Conservation (phyloP, 345 rosid genomes). For the sweet orange (Citrus sinensis) region DVS_A1.0 CM039161.1:19919001-19919500, state of each 20-base stretch:
- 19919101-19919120: background rate
- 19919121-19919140: background rate
- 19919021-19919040: background rate
- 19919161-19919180: background rate
- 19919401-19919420: background rate
- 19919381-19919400: background rate
- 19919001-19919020: background rate
- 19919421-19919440: background rate
- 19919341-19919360: fast-evolving
- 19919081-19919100: background rate
- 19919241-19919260: too few relatives aligned
- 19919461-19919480: too few relatives aligned
- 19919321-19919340: background rate
- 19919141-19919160: background rate
- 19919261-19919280: too few relatives aligned
- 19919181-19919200: background rate
- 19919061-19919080: background rate
- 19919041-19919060: background rate
- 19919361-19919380: background rate
- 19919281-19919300: background rate
- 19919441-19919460: too few relatives aligned
- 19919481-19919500: too few relatives aligned
- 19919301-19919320: background rate
- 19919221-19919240: too few relatives aligned
- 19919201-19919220: too few relatives aligned